Percentiles rank a stretch among this genome's conserved stretches.
These are phyloP conservation scores for Mycena chlorophos DNA, from an alignment of 768 basidiomycete genomes.

Conservation along the genomic window DNA sequence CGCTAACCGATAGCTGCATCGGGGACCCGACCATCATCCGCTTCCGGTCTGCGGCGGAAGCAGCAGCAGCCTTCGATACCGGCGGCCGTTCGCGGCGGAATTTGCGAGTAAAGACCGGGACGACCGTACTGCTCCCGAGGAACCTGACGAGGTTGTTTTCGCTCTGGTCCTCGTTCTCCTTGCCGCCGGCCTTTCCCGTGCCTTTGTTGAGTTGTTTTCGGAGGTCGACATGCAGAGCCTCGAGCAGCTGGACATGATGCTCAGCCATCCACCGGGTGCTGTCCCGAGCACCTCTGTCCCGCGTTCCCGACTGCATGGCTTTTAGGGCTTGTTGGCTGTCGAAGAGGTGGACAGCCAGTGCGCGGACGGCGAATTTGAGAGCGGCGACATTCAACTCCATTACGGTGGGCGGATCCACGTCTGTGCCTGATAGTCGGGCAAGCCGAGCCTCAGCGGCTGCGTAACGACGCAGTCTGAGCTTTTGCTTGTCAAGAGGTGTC, in stretches of 20 bases:
- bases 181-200: not conserved
- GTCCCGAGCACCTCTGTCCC: slow-evolving; percentile 8
- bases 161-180: not conserved
- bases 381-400: slow-evolving; percentile 7
- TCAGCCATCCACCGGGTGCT: slow-evolving; percentile 23
- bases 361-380: not conserved
- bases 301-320: not conserved
- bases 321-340: slow-evolving; percentile 6
- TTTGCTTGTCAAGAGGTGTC: slow-evolving; percentile 19
- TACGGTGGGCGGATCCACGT: not conserved
- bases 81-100: not conserved
- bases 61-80: not conserved
- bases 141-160: slow-evolving; percentile 19
- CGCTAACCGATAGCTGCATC: slow-evolving; percentile 14
- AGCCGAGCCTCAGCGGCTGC: slow-evolving; percentile 12
- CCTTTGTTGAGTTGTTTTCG: not conserved
- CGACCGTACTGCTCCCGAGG: slow-evolving; percentile 5
- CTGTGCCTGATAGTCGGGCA: slow-evolving; percentile 4
- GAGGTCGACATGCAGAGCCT: slow-evolving; percentile 7
- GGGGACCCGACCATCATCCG: slow-evolving; percentile 12
- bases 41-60: not conserved
- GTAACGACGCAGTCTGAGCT: slow-evolving; percentile 17
- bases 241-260: slow-evolving; percentile 12
- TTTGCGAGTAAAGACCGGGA: slow-evolving; percentile 18
- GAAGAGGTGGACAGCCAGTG: slow-evolving; percentile 8